phyloP scores from a whole-genome alignment of 495 filamentous ascomycete species.

The Parathielavia appendiculata region DNA sequence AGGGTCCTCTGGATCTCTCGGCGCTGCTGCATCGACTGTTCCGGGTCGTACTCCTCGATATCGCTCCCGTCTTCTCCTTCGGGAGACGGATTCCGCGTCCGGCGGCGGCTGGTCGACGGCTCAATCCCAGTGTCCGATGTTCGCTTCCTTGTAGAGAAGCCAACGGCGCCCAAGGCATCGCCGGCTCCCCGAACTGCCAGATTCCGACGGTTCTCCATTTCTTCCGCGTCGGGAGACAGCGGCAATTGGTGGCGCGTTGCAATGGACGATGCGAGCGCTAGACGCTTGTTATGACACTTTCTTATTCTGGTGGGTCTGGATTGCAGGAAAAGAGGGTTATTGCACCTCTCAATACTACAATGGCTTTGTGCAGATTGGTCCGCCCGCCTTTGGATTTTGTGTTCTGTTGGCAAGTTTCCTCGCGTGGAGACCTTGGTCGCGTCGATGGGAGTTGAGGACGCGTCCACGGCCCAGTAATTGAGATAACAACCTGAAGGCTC shows the following conservation, averaged over 20 bases:
- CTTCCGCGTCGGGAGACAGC: slow-evolving; percentile 9
- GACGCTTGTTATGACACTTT: not conserved
- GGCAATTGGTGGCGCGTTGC: slow-evolving; percentile 1
- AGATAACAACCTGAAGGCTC: too few species aligned
- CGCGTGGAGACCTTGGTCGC: too few species aligned
- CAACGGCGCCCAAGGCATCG: not conserved
- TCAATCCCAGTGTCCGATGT: slow-evolving; percentile 43
- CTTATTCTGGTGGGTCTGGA: too few species aligned
- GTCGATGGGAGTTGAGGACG: too few species aligned
- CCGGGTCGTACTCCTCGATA: slow-evolving; percentile 71
- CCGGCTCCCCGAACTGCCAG: slow-evolving; percentile 20
- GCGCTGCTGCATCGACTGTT: slow-evolving; percentile 77
- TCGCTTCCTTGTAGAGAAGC: slow-evolving; percentile 35
- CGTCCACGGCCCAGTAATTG: too few species aligned
- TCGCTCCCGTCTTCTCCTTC: slow-evolving; percentile 14
- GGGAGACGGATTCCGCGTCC: slow-evolving; percentile 35
- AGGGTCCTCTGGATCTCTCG: slow-evolving; percentile 61
- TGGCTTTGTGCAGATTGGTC: too few species aligned
- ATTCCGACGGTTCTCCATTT: slow-evolving; percentile 15
- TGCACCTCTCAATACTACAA: too few species aligned
- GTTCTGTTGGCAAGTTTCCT: too few species aligned
- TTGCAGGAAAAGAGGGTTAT: too few species aligned
- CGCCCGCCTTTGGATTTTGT: too few species aligned
- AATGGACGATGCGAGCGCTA: not conserved
- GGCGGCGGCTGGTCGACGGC: slow-evolving; percentile 33